A percentile compares a stretch with the other conserved stretches of the same genome.
Evolutionary conservation across 2,329 filamentous ascomycete species (phyloP).

Genomic region (Aspergillus fischeri): DNA sequence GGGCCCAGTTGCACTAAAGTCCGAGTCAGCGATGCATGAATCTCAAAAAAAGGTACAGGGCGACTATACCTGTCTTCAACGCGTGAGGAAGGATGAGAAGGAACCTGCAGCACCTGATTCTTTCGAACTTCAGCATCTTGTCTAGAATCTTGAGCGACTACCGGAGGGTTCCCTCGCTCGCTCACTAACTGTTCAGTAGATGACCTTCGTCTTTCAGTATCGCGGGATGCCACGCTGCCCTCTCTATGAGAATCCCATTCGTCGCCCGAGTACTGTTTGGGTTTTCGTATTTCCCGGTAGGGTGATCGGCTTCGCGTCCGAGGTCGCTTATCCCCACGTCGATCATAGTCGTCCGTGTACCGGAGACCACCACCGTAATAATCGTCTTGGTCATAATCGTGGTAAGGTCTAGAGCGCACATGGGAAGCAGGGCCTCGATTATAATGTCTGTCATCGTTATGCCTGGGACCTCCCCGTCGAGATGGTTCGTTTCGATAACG

Average conservation of each 20-base stretch:
- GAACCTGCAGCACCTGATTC: conserved; percentile 54
- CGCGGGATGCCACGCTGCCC: conserved; percentile 24
- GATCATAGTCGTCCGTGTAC: conserved; percentile 49
- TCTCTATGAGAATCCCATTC: conserved; percentile 27
- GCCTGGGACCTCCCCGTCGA: conserved; percentile 24
- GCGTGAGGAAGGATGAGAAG: conserved; percentile 32
- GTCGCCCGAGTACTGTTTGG: conserved; percentile 36
- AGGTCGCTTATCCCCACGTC: conserved; percentile 51
- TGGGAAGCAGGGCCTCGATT: conserved; percentile 39
- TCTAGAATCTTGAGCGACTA: conserved; percentile 56
- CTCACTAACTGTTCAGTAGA: conserved; percentile 59
- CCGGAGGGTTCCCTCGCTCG: conserved; percentile 59
- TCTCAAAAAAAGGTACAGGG: conserved; percentile 3
- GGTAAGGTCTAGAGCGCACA: conserved; percentile 40
- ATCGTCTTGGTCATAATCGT: conserved; percentile 50
- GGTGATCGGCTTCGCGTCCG: conserved; percentile 54
- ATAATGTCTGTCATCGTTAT: conserved; percentile 36
- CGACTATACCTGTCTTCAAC: conserved; percentile 41
- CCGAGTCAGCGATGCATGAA: conserved; percentile 1
- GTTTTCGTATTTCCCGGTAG: conserved; percentile 36
- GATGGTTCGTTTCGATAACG: conserved; percentile 28
- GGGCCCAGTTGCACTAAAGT: conserved; percentile 15
- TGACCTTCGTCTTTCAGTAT: conserved; percentile 46
- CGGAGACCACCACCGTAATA: conserved; percentile 37
- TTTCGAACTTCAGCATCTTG: conserved; percentile 65